Conservation (phyloP, 164 flowering plant genomes). For the Berberis vulgaris region DNA sequence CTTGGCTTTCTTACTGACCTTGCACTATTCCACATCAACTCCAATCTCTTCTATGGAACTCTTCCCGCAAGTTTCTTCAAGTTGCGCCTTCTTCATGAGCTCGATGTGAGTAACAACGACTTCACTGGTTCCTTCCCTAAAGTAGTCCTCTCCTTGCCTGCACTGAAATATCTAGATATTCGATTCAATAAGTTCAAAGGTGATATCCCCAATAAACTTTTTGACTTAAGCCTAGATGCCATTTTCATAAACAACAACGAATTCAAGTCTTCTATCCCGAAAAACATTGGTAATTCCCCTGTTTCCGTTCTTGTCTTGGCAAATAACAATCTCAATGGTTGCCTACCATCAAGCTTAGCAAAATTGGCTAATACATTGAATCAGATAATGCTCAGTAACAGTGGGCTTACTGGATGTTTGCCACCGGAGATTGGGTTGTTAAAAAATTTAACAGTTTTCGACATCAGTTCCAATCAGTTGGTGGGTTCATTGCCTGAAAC, state of each 20-base stretch:
- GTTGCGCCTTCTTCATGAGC: conserved; percentile 45
- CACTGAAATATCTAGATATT: conserved; percentile 54
- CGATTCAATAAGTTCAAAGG: conserved; percentile 64
- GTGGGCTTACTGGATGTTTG: conserved; percentile 32
- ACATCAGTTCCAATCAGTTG: conserved; percentile 35
- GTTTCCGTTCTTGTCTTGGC: conserved; percentile 64
- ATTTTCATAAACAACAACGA: conserved; percentile 70
- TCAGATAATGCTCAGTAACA: conserved; percentile 33
- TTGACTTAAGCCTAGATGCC: conserved; percentile 61
- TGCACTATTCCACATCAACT: conserved; percentile 63
- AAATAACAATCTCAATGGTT: conserved; percentile 38
- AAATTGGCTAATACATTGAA: conserved; percentile 34
- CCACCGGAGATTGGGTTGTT: conserved; percentile 31
- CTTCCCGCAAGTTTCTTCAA: conserved; percentile 34
- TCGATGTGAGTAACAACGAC: conserved; percentile 70
- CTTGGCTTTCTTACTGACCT: conserved; percentile 68
- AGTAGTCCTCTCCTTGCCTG: conserved; percentile 39
- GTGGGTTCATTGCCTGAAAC: conserved; percentile 42
- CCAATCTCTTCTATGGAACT: conserved; percentile 52
- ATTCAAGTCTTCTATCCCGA: conserved; percentile 34
- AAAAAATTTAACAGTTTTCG: conserved; percentile 34
- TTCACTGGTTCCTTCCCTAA: conserved; percentile 48
- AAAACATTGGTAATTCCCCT: conserved; percentile 56
- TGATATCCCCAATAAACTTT: conserved; percentile 39
- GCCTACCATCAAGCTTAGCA: conserved; percentile 29